Evolutionary conservation across 2,329 filamentous ascomycete species (phyloP), one percentile per base, ranked within the genome.

Genomic region (Purpureocillium takamizusanense): DNA sequence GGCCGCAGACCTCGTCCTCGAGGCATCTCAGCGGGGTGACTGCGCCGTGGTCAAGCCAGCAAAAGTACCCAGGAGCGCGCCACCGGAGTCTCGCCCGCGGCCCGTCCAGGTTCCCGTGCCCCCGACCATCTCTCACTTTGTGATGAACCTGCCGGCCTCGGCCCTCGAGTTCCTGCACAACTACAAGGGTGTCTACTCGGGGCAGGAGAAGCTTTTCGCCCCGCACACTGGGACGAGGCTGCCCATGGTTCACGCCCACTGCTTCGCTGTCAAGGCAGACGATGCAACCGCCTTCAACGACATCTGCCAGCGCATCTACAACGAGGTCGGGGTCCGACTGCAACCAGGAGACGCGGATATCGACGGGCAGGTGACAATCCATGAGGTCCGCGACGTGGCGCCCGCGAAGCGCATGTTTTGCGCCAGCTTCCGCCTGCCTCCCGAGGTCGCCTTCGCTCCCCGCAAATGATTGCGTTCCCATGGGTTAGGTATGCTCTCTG

Each of bases 381-480:
- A 78, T 42, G 78, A 84, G 42, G 87, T 97, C 27, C 74, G 92
- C 46, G 80, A 94, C 49, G 92, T 98, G 39, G 86, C 88, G 42
- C 92, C 92, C 5, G 83, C 86, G 54, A 98, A 98, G 71, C 77
- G 83, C 55, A 95, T 95, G 89, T 97, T 90, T 61, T 97, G 92
- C 60, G 90, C 87, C 23, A 94, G 80, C 49, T 97, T 98, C 63
- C 77, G 88, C 45, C 57, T 98, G 43, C 92, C 92, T 2, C 63
- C 69, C 27, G 79, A 86, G 51, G 86, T 95, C 6, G 92, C 89
- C 12, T 95, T 95, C 65, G 70, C 74, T 17, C 46, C 63, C 34
- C 55, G 56, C 35, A 44, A n/a, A 15, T 7, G 37, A 17, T 16
- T 38, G 14, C 16, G 30, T 15, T 5, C 28, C 12, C 27, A 21